phyloP scores from a whole-genome alignment of 83 land plant genomes.

The Picea engelmannii region DNA sequence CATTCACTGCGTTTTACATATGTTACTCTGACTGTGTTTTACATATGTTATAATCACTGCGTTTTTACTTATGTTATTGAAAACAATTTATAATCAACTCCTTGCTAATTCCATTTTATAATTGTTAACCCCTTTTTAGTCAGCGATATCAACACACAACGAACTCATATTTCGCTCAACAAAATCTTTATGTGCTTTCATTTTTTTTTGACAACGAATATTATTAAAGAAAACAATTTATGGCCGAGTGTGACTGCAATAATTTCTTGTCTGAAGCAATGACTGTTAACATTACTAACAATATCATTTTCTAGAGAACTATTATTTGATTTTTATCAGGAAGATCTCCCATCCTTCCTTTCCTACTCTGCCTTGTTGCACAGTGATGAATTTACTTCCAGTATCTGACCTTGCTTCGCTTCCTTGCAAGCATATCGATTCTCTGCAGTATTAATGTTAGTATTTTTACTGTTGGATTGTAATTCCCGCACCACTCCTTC shows the following conservation, averaged over 20 bases:
- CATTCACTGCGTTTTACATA: too few relatives aligned
- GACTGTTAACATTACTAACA: not conserved
- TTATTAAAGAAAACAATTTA: too few relatives aligned
- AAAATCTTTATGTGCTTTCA: too few relatives aligned
- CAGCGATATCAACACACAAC: too few relatives aligned
- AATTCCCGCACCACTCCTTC: not conserved
- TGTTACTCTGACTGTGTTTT: too few relatives aligned
- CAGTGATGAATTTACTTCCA: not conserved
- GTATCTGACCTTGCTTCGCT: not conserved
- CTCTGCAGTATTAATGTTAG: not conserved
- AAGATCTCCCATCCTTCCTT: not conserved
- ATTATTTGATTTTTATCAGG: not conserved
- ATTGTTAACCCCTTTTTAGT: too few relatives aligned
- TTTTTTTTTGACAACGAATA: too few relatives aligned
- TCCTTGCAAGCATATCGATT: not conserved
- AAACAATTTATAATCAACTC: too few relatives aligned
- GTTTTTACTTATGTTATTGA: too few relatives aligned
- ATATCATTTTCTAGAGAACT: not conserved
- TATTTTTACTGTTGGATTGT: not conserved
- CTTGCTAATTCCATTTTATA: too few relatives aligned
- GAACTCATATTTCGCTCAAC: too few relatives aligned
- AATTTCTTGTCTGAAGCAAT: not conserved
- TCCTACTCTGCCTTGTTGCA: not conserved
- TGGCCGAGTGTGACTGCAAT: not conserved
- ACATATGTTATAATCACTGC: too few relatives aligned